phyloP scores from a whole-genome alignment of 148 eudicot genomes.

The Gaultheria prostrata region DNA sequence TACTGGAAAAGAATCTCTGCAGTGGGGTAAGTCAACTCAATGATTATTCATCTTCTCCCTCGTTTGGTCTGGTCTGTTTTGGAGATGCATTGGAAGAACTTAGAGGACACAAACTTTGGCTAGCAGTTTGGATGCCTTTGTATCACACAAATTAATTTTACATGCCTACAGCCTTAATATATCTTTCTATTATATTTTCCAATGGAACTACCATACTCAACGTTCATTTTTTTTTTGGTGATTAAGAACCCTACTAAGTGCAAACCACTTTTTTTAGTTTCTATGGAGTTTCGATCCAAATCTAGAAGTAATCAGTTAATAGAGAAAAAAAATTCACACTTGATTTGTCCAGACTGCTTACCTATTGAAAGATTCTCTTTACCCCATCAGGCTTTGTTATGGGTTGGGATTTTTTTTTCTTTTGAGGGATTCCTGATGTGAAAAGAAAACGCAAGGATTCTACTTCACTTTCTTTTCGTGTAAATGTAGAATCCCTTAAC shows the following conservation, averaged over 20 bases:
- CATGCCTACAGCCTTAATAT: not conserved
- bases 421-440: not conserved
- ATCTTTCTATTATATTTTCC: not conserved
- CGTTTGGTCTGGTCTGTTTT: not conserved
- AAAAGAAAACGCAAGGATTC: not conserved
- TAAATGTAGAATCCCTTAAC: not conserved
- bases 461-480: not conserved
- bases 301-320: not conserved
- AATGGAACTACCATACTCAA: no score
- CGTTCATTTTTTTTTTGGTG: not conserved
- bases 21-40: conserved; percentile 67
- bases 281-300: not conserved
- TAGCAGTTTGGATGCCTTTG: not conserved
- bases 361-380: not conserved
- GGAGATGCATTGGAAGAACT: not conserved
- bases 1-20: conserved; percentile 84
- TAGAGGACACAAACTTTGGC: not conserved
- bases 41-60: not conserved
- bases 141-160: no score
- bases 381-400: not conserved
- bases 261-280: not conserved
- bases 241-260: not conserved
- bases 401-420: not conserved
- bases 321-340: not conserved
- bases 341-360: not conserved